These are phyloP conservation scores for Hypoxylon sp. DNA, from an alignment of 2,329 filamentous ascomycete species.

Conservation along the genomic window DNA sequence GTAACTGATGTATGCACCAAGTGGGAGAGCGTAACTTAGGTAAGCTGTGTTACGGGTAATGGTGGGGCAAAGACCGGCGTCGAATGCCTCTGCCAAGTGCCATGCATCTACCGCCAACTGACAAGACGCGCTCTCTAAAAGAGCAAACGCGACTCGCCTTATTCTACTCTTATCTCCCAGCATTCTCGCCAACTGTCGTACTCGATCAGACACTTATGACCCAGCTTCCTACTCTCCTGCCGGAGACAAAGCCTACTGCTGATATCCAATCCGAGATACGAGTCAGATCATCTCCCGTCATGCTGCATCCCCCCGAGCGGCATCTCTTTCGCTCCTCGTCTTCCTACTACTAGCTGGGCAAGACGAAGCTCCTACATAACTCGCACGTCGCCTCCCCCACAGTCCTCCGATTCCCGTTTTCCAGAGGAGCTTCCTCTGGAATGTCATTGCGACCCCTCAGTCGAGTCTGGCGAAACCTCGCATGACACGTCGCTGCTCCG, in stretches of 20 bases:
- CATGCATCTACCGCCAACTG: constrained; percentile 5
- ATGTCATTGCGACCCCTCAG: constrained; percentile 62
- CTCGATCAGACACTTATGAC: constrained; percentile 27
- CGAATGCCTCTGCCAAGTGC: constrained; percentile 9
- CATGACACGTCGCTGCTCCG: constrained; percentile 65
- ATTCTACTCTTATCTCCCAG: constrained; percentile 31
- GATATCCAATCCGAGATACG: constrained; percentile 47
- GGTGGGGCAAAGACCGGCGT: neutral
- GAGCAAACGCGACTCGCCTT: constrained; percentile 18
- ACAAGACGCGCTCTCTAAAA: constrained; percentile 15
- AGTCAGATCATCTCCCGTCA: constrained; percentile 28
- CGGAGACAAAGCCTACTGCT: constrained; percentile 42
- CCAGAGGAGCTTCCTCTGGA: too few species aligned
- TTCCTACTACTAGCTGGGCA: constrained; percentile 33
- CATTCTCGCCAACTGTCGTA: constrained; percentile 34
- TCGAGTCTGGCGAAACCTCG: constrained; percentile 39
- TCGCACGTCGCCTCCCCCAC: constrained; percentile 79
- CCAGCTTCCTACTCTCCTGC: constrained; percentile 38
- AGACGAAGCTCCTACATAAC: constrained; percentile 48
- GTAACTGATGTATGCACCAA: too few species aligned
- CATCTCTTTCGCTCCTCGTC: constrained; percentile 56
- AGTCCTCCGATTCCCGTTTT: constrained; percentile 81
- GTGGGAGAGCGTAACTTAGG: neutral
- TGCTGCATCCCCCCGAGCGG: constrained; percentile 39
- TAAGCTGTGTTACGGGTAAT: neutral